Evolutionary conservation across 306 rosid species (phyloP).

Genomic region (Senna tora): DNA sequence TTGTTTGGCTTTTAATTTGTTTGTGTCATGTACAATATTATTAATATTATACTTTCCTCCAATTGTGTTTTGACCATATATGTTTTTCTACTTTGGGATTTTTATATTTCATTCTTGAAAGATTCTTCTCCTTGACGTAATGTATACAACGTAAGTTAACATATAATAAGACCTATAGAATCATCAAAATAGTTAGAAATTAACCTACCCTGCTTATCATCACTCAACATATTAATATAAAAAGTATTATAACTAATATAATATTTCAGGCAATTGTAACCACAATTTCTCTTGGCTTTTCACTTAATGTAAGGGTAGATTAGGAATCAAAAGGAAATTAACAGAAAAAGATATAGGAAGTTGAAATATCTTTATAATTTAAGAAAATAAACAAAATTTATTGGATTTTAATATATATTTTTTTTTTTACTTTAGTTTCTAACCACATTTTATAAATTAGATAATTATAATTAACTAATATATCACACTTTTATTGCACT

Average conservation of each 20-base stretch:
- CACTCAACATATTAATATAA: neutral
- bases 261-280: neutral
- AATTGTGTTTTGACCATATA: too few relatives aligned
- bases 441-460: too few relatives aligned
- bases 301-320: neutral
- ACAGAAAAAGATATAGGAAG: neutral
- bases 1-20: too few relatives aligned
- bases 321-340: neutral
- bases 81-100: neutral
- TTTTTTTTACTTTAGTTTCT: too few relatives aligned
- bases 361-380: too few relatives aligned
- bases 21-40: too few relatives aligned
- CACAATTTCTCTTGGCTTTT: neutral
- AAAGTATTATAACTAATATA: neutral
- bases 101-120: neutral
- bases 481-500: too few relatives aligned
- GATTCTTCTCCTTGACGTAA: neutral
- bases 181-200: neutral
- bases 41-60: too few relatives aligned
- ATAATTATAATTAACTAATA: too few relatives aligned
- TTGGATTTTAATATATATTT: too few relatives aligned
- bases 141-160: neutral
- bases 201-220: neutral
- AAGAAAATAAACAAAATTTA: too few relatives aligned
- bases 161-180: neutral